These are phyloP conservation scores for Hamamelis virginiana DNA, from an alignment of 164 flowering plant species.

Conservation along the genomic window DNA sequence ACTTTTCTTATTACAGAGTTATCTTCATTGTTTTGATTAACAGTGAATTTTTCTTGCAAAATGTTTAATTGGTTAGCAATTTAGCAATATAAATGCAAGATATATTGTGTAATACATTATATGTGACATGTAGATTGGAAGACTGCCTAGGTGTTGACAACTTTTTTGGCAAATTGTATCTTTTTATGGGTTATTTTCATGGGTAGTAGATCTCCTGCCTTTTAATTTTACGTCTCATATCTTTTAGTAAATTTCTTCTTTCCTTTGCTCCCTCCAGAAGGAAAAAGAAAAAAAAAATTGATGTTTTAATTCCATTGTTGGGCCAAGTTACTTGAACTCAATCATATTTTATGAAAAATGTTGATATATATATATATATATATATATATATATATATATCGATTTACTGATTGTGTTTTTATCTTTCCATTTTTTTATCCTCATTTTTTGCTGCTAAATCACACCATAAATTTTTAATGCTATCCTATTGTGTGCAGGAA, in stretches of 20 bases:
- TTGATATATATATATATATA: too few species aligned
- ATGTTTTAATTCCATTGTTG: not conserved
- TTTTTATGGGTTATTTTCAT: not conserved
- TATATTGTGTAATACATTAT: not conserved
- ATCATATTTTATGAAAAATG: too few species aligned
- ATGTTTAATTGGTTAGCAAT: not conserved
- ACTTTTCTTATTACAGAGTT: too few species aligned
- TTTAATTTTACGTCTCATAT: not conserved
- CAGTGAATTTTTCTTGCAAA: not conserved
- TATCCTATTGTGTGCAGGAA: conserved; percentile 29
- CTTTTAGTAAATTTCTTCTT: not conserved
- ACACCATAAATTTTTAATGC: not conserved
- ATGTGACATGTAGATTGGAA: not conserved
- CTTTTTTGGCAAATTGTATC: not conserved
- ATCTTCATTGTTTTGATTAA: too few species aligned
- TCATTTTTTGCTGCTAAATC: not conserved
- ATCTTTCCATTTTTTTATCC: not conserved
- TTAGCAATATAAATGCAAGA: not conserved
- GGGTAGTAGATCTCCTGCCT: not conserved
- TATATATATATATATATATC: too few species aligned
- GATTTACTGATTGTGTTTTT: not conserved
- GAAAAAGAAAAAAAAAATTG: not conserved
- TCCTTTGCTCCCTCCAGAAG: not conserved
- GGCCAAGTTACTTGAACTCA: not conserved
- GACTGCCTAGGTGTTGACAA: not conserved